A percentile compares a stretch with the other conserved stretches of the same genome.
Evolutionary conservation across 768 basidiomycete genomes (phyloP).

Genomic region (Mycena galopus): DNA sequence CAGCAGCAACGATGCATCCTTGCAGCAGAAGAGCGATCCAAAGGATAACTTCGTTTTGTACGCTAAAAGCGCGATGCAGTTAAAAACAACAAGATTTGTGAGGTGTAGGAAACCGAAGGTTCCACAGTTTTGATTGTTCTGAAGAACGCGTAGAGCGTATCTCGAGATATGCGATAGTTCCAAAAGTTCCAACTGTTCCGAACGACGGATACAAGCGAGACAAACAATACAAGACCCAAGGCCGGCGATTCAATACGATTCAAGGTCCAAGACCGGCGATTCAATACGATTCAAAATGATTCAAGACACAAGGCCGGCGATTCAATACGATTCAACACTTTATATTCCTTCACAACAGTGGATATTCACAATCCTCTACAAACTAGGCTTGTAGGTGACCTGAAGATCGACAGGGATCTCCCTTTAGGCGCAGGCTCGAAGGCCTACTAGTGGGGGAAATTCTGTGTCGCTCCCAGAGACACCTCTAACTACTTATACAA

Average conservation of each 20-base stretch:
- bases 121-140: not conserved
- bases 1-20: no score
- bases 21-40: not conserved
- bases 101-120: not conserved
- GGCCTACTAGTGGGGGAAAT: not conserved
- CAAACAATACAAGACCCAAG: not conserved
- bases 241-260: no score
- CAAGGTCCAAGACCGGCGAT: no score
- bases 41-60: not conserved
- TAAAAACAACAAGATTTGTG: not conserved
- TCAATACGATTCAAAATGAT: no score
- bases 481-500: not conserved
- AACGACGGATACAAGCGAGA: not conserved
- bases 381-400: not conserved
- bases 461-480: not conserved
- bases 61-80: not conserved
- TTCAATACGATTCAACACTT: not conserved
- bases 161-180: not conserved
- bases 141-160: not conserved
- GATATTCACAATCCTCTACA: not conserved
- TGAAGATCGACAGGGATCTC: not conserved
- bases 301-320: no score
- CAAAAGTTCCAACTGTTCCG: not conserved
- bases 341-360: not conserved
- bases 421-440: not conserved